Base-by-base conservation (phyloP, 257 asterid genomes). In the Lavandula angustifolia region DNA sequence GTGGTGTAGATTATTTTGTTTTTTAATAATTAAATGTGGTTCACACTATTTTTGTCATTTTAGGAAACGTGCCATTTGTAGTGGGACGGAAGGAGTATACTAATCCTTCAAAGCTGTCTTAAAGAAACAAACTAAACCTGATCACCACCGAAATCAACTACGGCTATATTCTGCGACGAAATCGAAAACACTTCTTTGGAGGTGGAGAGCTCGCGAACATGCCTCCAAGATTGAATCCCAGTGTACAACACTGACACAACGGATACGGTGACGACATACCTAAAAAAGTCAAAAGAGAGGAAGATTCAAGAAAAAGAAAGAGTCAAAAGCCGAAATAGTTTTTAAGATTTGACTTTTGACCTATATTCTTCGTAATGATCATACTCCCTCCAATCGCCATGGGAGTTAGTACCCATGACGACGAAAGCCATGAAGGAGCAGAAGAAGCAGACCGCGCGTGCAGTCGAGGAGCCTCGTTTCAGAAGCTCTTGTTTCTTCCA, bases 381-480 rank as follows among this genome's bases (percentile, higher is more conserved):
- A 67, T 88, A 91, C 5, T 81, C 73, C 64, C 32, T 72, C 87
- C 96, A 72, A 50, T 84, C 95, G 6, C 95, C 96, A 22, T 88
- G 98, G 31, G 68, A 47, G 43, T 91, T 91, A 54, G 73, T 78
- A 5, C 83, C 94, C 96, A 86, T 86, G 18, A 86, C 73, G 14
- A 88, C 52, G 72, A 91, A 91, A 17, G 98, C 81, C 49, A 91
- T 75, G 73, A 79, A 68, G 18, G 98, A 91, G 81, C 82, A 85
- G 60, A 87, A 13, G 44, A 91, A 62, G 33, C 64, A 81, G 40
- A 71, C 37, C 51, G 58, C 76, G 8, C 89, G 95, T 41, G 74
- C 60, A 31, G 73, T 75, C 75, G 86, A 35, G 0, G 71, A 72
- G 29, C 81, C 73, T 65, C 66, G 82, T 77, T 76, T 82, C 40